These are phyloP conservation scores for Allantophomopsis lycopodina DNA, from an alignment of 2,329 filamentous ascomycete species.

Conservation along the genomic window DNA sequence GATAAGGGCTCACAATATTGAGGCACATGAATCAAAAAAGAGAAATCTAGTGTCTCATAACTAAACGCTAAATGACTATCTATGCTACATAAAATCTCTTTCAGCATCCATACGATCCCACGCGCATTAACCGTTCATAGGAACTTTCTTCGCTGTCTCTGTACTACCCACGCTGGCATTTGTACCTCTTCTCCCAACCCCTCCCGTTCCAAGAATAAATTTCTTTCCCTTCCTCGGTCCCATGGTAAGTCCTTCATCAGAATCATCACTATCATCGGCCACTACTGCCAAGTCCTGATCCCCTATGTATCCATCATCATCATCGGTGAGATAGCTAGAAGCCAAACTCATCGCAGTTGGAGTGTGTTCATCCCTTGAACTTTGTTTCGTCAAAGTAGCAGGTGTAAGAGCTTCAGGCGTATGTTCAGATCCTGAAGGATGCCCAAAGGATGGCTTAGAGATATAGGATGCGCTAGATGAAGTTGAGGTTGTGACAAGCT, in stretches of 20 bases:
- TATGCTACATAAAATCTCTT: too few species aligned
- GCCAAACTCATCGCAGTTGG: constrained; percentile 2
- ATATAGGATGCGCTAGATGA: constrained; percentile 32
- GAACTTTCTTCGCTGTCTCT: constrained; percentile 45
- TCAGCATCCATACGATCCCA: too few species aligned
- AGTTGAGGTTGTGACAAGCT: constrained; percentile 24
- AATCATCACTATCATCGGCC: constrained; percentile 14
- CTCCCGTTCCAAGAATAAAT: constrained; percentile 17
- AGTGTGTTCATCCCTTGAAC: constrained; percentile 5
- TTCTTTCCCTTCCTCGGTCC: constrained; percentile 26
- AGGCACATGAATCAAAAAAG: too few species aligned
- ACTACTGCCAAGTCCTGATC: constrained; percentile 10
- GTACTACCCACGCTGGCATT: constrained; percentile 47
- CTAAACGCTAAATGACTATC: too few species aligned
- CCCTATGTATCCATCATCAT: constrained; percentile 16
- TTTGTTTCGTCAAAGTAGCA: constrained; percentile 6
- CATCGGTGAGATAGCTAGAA: constrained; percentile 3
- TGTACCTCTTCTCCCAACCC: constrained; percentile 36
- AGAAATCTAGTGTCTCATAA: too few species aligned
- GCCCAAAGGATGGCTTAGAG: constrained; percentile 21
- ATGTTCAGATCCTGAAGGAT: constrained; percentile 20
- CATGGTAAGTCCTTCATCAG: constrained; percentile 19
- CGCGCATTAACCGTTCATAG: neutral
- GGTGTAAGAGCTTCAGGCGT: constrained; percentile 15
- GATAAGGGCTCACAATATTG: too few species aligned